Percentiles rank a stretch among this genome's conserved stretches.
Evolutionary conservation across 2,329 filamentous ascomycete species (phyloP).

Genomic region (Teratosphaeria destructans): DNA sequence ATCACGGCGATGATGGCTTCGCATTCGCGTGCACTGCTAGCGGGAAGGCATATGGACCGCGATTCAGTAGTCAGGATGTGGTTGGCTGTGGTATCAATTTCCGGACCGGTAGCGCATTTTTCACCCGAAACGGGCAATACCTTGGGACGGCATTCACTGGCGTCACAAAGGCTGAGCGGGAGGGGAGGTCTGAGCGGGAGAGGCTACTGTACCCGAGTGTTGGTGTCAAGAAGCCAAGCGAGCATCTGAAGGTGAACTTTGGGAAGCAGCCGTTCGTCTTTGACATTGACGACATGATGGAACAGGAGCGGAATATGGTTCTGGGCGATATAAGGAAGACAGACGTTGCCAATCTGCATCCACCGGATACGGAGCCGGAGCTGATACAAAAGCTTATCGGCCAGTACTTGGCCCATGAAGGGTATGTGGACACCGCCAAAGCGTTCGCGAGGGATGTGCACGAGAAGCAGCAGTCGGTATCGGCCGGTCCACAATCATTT

Average conservation of each 20-base stretch:
- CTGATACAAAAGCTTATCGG: slow-evolving; percentile 74
- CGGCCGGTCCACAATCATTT: slow-evolving; percentile 17
- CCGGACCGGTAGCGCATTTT: slow-evolving; percentile 50
- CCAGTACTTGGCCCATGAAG: slow-evolving; percentile 88
- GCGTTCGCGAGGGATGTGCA: slow-evolving; percentile 71
- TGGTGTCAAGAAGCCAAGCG: slow-evolving; percentile 55
- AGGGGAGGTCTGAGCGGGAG: slow-evolving; percentile 34
- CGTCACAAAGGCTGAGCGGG: slow-evolving; percentile 41
- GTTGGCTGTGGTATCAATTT: slow-evolving; percentile 58
- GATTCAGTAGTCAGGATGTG: slow-evolving; percentile 48
- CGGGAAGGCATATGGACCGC: slow-evolving; percentile 49
- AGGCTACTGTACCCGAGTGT: slow-evolving; percentile 50
- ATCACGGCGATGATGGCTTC: slow-evolving; percentile 57
- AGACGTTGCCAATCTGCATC: slow-evolving; percentile 50
- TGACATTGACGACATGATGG: slow-evolving; percentile 80
- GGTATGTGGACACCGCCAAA: slow-evolving; percentile 84
- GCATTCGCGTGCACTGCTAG: slow-evolving; percentile 50
- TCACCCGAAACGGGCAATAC: slow-evolving; percentile 53
- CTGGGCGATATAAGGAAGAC: slow-evolving; percentile 51
- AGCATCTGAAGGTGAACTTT: slow-evolving; percentile 52
- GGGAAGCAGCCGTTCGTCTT: slow-evolving; percentile 70
- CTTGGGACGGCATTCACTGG: slow-evolving; percentile 60
- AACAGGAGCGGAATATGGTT: slow-evolving; percentile 51
- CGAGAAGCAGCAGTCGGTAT: slow-evolving; percentile 58
- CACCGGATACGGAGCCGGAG: slow-evolving; percentile 59